Conservation (phyloP, 345 rosid genomes). For the Fremontodendron californicum region DNA sequence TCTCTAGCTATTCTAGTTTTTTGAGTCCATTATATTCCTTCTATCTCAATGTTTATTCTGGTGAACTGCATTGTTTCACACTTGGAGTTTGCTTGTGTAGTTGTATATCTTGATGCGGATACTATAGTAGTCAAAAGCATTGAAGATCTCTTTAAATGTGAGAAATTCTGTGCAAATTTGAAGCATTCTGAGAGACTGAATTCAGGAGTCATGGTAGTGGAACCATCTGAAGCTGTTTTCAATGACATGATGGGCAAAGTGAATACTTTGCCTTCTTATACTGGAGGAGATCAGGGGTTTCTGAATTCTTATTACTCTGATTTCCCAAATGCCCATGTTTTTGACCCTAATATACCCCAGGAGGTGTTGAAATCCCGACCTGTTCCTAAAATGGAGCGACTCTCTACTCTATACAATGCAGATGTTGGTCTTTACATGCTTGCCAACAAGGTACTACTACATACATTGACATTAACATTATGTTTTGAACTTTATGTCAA, state of each 20-base stretch:
- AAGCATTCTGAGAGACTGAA: constrained; percentile 95
- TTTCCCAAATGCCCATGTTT: constrained; percentile 79
- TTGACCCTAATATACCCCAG: constrained; percentile 58
- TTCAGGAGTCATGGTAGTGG: constrained; percentile 97
- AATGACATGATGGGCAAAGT: constrained; percentile 87
- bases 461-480: neutral
- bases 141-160: constrained; percentile 74
- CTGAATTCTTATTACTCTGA: constrained; percentile 76
- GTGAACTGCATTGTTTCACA: constrained; percentile 2
- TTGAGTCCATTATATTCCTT: neutral
- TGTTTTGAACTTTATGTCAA: neutral
- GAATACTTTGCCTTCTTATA: constrained; percentile 66
- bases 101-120: constrained; percentile 94
- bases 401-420: constrained; percentile 85
- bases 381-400: constrained; percentile 78
- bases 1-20: neutral
- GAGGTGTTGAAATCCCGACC: constrained; percentile 60
- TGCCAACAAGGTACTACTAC: constrained; percentile 78
- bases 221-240: constrained; percentile 69
- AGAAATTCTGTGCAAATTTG: constrained; percentile 83
- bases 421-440: constrained; percentile 99
- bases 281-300: constrained; percentile 96
- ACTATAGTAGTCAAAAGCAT: constrained; percentile 90
- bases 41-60: neutral
- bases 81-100: constrained; percentile 35